These are phyloP conservation scores for Drechmeria coniospora DNA, from an alignment of 2,329 filamentous ascomycete genomes.

Conservation along the genomic window DNA sequence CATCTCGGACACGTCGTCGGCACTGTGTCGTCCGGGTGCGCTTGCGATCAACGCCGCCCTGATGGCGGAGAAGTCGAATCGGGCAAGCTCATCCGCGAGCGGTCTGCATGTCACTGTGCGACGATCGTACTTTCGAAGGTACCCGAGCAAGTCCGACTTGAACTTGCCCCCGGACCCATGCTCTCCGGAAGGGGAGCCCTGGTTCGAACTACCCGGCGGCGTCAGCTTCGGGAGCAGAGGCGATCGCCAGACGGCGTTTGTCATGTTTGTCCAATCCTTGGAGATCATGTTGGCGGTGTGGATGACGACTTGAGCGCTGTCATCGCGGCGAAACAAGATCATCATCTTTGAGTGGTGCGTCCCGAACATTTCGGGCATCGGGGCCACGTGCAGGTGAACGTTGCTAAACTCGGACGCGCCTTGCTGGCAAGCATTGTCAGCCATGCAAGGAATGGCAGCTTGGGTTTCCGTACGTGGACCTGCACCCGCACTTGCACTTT, in stretches of 20 bases:
- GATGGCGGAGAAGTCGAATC: slow-evolving; percentile 55
- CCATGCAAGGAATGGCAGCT: too few species aligned
- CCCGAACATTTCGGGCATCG: slow-evolving; percentile 71
- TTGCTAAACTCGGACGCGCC: slow-evolving; percentile 48
- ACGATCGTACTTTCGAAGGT: slow-evolving; percentile 54
- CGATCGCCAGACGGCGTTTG: slow-evolving; percentile 68
- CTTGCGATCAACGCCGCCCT: slow-evolving; percentile 63
- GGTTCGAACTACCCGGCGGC: background rate
- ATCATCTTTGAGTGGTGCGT: slow-evolving; percentile 85
- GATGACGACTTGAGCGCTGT: slow-evolving; percentile 62
- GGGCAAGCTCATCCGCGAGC: slow-evolving; percentile 40
- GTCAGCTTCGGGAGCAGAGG: slow-evolving; percentile 44
- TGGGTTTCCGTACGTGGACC: too few species aligned
- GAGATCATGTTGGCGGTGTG: slow-evolving; percentile 88
- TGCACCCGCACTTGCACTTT: too few species aligned
- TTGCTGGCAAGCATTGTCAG: slow-evolving; percentile 33
- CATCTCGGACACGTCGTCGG: slow-evolving; percentile 31
- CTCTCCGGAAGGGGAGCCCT: slow-evolving; percentile 3
- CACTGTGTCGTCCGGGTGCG: slow-evolving; percentile 51
- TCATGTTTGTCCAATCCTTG: slow-evolving; percentile 79
- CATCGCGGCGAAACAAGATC: slow-evolving; percentile 63
- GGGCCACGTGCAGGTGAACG: slow-evolving; percentile 55
- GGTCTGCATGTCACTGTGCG: slow-evolving; percentile 34
- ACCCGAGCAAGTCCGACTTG: slow-evolving; percentile 59
- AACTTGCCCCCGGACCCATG: slow-evolving; percentile 53